phyloP scores from a whole-genome alignment of 495 filamentous ascomycete species.

The Collariella sp. region DNA sequence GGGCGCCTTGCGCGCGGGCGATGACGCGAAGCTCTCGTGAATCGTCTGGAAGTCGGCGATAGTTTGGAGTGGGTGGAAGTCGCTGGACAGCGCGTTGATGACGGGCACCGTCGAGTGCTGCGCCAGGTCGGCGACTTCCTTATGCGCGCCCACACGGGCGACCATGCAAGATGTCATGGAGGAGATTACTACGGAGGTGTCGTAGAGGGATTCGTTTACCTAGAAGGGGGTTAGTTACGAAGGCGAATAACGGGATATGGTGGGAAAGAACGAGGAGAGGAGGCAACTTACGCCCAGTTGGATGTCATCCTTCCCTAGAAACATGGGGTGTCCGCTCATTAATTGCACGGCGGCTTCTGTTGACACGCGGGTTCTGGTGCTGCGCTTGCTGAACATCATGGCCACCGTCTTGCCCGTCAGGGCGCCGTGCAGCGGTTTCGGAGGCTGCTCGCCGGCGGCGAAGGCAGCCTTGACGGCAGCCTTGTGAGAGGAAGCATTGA shows the following conservation, averaged over 20 bases:
- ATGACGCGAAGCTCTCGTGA: slow-evolving; percentile 54
- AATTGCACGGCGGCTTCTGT: slow-evolving; percentile 77
- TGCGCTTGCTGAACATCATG: slow-evolving; percentile 93
- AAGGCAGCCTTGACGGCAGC: slow-evolving; percentile 63
- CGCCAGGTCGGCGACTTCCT: slow-evolving; percentile 69
- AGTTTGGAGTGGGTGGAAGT: slow-evolving; percentile 85
- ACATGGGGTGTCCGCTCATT: slow-evolving; percentile 92
- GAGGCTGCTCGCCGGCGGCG: slow-evolving; percentile 32
- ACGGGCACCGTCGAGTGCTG: slow-evolving; percentile 78
- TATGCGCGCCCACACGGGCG: slow-evolving; percentile 76
- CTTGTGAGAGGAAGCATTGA: slow-evolving; percentile 71
- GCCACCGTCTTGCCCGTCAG: slow-evolving; percentile 71
- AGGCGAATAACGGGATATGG: not conserved
- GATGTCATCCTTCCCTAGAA: slow-evolving; percentile 88
- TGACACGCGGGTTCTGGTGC: slow-evolving; percentile 84
- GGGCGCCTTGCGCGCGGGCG: slow-evolving; percentile 28
- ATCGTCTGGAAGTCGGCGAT: slow-evolving; percentile 91
- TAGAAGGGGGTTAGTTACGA: slow-evolving; percentile 19
- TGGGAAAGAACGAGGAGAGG: not conserved
- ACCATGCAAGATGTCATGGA: slow-evolving; percentile 89
- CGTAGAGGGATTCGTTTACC: slow-evolving; percentile 84
- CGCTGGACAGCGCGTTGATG: slow-evolving; percentile 86
- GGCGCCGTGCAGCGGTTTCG: slow-evolving; percentile 42
- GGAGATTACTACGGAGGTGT: slow-evolving; percentile 81
- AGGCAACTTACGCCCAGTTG: slow-evolving; percentile 66